These are phyloP conservation scores for Tylopilus balloui DNA, from an alignment of 768 basidiomycete genomes.

Conservation along the genomic window DNA sequence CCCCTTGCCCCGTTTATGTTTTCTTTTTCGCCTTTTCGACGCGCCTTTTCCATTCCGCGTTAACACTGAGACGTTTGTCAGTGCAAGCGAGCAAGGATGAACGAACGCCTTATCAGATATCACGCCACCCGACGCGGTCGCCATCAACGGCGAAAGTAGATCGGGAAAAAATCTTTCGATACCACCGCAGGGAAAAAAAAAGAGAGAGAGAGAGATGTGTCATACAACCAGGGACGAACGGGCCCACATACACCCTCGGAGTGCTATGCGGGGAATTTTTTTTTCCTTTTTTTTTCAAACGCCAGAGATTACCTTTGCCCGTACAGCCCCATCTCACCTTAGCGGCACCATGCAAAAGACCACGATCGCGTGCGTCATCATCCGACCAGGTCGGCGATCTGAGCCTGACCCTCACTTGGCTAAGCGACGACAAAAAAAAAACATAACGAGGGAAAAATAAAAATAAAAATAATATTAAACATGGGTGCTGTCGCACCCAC, in stretches of 20 bases:
- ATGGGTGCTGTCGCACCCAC: background rate
- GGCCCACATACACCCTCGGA: no score
- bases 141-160: background rate
- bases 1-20: background rate
- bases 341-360: background rate
- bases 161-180: background rate
- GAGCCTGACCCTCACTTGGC: constrained; percentile 23
- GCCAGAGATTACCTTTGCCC: no score
- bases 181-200: background rate
- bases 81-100: background rate
- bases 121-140: background rate
- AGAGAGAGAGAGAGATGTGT: background rate
- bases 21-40: no score
- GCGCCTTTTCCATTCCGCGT: background rate
- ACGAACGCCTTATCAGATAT: background rate
- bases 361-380: background rate
- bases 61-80: background rate
- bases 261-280: no score
- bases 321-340: background rate
- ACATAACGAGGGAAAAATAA: background rate
- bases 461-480: background rate
- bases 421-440: background rate
- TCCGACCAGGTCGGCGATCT: constrained; percentile 3
- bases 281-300: no score
- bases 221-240: background rate